These are phyloP conservation scores for Posidonia oceanica DNA, from an alignment of 116 monocot genomes.

Conservation along the genomic window DNA sequence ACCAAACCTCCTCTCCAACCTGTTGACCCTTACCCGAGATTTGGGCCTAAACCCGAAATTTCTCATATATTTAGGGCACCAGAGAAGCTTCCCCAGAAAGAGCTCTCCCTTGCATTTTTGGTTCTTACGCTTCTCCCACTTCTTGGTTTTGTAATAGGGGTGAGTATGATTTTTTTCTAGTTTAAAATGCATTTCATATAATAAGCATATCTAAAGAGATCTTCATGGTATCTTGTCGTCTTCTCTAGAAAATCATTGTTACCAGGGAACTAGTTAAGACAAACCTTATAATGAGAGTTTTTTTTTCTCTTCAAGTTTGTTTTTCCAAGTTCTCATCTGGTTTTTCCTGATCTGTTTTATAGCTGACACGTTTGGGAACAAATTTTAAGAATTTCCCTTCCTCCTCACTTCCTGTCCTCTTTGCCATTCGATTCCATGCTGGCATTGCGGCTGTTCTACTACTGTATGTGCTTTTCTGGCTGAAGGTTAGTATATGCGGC, in stretches of 20 bases:
- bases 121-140: constrained; percentile 55
- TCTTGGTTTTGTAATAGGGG: constrained; percentile 73
- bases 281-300: too few relatives aligned
- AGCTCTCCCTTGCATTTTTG: constrained; percentile 70
- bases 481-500: constrained; percentile 40
- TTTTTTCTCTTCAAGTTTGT: background rate
- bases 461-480: constrained; percentile 85
- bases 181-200: too few relatives aligned
- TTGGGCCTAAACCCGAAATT: constrained; percentile 75
- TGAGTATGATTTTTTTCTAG: constrained; percentile 14
- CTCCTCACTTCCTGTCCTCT: constrained; percentile 43
- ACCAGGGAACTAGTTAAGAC: too few relatives aligned
- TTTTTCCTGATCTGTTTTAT: constrained; percentile 6
- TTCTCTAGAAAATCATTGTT: too few relatives aligned
- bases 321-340: background rate
- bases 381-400: constrained; percentile 79
- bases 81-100: constrained; percentile 78
- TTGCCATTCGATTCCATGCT: constrained; percentile 67
- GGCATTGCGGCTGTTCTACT: constrained; percentile 76
- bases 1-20: constrained; percentile 51
- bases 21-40: constrained; percentile 53
- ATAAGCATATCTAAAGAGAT: too few relatives aligned
- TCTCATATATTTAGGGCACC: constrained; percentile 81
- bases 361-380: constrained; percentile 63
- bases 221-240: too few relatives aligned